Evolutionary conservation across 2,329 filamentous ascomycete species (phyloP).

Genomic region (Pyrenochaeta sp.): DNA sequence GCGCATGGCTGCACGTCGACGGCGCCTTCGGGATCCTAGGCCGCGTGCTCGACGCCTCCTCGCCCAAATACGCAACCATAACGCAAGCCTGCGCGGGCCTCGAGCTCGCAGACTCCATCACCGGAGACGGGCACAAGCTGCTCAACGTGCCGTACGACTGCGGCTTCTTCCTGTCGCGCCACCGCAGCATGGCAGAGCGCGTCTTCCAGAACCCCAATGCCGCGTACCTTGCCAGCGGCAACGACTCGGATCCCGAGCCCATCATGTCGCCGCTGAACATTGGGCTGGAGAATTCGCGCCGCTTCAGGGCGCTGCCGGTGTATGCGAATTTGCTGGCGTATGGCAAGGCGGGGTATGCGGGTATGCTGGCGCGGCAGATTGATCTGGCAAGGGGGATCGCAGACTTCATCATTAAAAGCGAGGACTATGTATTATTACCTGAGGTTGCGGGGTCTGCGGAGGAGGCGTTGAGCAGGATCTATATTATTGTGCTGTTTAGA

Average conservation of each 20-base stretch:
- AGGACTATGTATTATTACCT: slow-evolving; percentile 73
- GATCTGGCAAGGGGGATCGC: slow-evolving; percentile 73
- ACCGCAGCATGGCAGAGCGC: slow-evolving; percentile 63
- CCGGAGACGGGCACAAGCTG: slow-evolving; percentile 88
- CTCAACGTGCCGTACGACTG: slow-evolving; percentile 95
- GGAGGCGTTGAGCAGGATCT: slow-evolving; percentile 61
- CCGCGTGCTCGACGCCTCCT: slow-evolving; percentile 67
- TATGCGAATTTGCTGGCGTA: slow-evolving; percentile 82
- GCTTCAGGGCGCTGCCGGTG: slow-evolving; percentile 88
- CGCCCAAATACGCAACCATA: slow-evolving; percentile 66
- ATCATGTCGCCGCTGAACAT: slow-evolving; percentile 87
- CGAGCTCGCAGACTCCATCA: slow-evolving; percentile 85
- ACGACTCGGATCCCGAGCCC: slow-evolving; percentile 41
- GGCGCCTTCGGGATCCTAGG: slow-evolving; percentile 89
- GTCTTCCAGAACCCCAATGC: slow-evolving; percentile 86
- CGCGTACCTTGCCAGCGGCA: slow-evolving; percentile 70
- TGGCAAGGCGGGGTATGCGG: slow-evolving; percentile 71
- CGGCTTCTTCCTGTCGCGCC: slow-evolving; percentile 83
- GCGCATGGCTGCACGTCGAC: slow-evolving; percentile 89
- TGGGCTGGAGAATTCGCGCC: slow-evolving; percentile 87
- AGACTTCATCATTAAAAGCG: slow-evolving; percentile 65
- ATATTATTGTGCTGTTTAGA: slow-evolving; percentile 79
- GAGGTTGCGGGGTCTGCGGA: slow-evolving; percentile 43
- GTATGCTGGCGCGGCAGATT: slow-evolving; percentile 77
- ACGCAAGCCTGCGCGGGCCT: slow-evolving; percentile 66